These are phyloP conservation scores for Chloris gayana DNA, from an alignment of 176 grass and related monocot species.

Conservation along the genomic window DNA sequence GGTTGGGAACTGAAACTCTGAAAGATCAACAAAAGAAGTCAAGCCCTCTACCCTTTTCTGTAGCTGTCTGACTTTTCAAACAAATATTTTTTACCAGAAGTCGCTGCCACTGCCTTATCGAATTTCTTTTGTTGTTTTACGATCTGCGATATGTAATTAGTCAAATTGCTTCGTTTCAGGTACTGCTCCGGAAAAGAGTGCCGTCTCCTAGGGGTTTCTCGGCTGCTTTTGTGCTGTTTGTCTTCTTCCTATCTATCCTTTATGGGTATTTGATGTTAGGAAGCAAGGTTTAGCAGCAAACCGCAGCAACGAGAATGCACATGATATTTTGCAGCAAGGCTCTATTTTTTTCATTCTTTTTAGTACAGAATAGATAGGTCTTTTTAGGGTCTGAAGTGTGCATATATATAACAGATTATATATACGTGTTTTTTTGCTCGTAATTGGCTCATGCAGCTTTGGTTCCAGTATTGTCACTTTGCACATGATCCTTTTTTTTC, in stretches of 20 bases:
- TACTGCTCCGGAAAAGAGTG: conserved; percentile 44
- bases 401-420: conserved; percentile 19
- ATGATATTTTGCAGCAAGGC: conserved; percentile 3
- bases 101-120: background rate
- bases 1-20: background rate
- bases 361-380: conserved; percentile 16
- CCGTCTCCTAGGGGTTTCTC: conserved; percentile 49
- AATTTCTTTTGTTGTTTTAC: conserved; percentile 5
- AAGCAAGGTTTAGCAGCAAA: conserved; percentile 36
- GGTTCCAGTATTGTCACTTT: background rate
- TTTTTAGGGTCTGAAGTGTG: conserved; percentile 2
- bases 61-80: background rate
- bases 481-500: background rate
- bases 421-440: background rate
- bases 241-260: conserved; percentile 48
- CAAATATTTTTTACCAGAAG: conserved; percentile 1
- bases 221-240: conserved; percentile 38
- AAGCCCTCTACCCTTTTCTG: background rate
- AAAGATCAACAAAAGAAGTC: background rate
- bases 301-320: background rate
- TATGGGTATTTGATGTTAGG: conserved; percentile 56
- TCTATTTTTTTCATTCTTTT: background rate
- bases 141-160: conserved; percentile 25
- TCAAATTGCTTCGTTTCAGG: conserved; percentile 43
- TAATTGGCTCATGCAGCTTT: background rate